These are phyloP conservation scores for Xerocomellus chrysenteron DNA, from an alignment of 768 basidiomycete species.

Conservation along the genomic window DNA sequence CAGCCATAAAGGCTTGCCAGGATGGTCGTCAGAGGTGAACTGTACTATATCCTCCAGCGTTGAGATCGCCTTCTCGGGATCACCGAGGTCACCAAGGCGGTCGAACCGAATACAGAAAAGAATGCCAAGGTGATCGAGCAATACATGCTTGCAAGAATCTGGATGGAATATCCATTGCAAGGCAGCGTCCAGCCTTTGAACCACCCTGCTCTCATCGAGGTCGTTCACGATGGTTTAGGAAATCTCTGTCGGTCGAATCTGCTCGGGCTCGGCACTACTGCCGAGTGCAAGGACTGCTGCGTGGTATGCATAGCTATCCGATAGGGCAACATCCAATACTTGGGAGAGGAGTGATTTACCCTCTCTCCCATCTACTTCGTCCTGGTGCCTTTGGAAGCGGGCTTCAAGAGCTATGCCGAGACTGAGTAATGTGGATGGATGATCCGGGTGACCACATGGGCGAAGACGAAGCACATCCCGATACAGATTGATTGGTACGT, in stretches of 20 bases:
- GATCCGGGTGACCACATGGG: constrained; percentile 3
- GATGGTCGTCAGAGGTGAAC: neutral
- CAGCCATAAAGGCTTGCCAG: no score
- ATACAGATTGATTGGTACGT: neutral
- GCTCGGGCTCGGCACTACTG: neutral
- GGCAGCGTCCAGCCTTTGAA: neutral
- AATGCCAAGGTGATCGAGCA: neutral
- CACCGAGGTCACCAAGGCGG: neutral
- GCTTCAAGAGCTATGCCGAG: constrained; percentile 2
- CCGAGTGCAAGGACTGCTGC: neutral
- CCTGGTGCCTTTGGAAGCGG: constrained; percentile 3
- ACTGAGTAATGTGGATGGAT: neutral
- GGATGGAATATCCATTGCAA: neutral
- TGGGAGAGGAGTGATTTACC: neutral
- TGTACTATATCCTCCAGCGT: neutral
- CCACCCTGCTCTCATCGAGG: no score
- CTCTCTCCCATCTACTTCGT: constrained; percentile 6
- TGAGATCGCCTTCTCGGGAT: neutral
- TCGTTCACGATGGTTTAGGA: neutral
- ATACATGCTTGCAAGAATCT: neutral
- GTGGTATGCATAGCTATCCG: neutral
- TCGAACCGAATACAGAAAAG: neutral
- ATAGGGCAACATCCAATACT: neutral
- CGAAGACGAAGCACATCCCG: constrained; percentile 1
- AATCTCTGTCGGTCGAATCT: neutral